These are phyloP conservation scores for Avena atlantica DNA, from an alignment of 176 grass and related monocot species.

Conservation along the genomic window DNA sequence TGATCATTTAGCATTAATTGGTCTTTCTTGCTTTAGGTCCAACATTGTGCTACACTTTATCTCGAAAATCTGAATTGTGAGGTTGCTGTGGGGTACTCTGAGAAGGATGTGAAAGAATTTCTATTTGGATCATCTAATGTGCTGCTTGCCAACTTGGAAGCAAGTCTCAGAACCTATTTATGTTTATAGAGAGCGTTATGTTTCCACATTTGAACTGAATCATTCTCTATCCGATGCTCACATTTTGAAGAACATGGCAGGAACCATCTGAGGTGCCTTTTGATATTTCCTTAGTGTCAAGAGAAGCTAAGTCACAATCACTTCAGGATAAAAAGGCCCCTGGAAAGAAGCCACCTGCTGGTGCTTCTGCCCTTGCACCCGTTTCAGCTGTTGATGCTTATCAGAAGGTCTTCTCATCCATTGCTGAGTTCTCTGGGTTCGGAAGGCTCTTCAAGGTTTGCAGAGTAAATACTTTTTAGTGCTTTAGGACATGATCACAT, in stretches of 20 bases:
- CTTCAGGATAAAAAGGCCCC: conserved; percentile 73
- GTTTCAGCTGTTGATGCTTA: conserved; percentile 75
- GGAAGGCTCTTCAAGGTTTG: conserved; percentile 84
- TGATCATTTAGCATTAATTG: conserved; percentile 6
- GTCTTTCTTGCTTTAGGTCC: conserved; percentile 64
- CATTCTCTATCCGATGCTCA: conserved; percentile 20
- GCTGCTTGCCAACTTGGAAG: conserved; percentile 87
- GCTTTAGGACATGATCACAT: conserved; percentile 10
- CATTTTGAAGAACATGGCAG: conserved; percentile 50
- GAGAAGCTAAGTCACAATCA: conserved; percentile 75
- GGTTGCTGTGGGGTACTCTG: conserved; percentile 59
- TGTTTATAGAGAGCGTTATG: conserved; percentile 34
- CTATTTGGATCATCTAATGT: conserved; percentile 92
- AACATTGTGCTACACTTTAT: conserved; percentile 91
- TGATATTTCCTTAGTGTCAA: conserved; percentile 81
- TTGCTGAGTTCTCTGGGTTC: conserved; percentile 79
- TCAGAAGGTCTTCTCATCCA: conserved; percentile 82
- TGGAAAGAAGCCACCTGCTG: conserved; percentile 68
- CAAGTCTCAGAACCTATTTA: conserved; percentile 85
- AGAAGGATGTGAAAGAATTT: conserved; percentile 72
- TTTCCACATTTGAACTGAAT: conserved; percentile 6
- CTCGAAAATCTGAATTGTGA: conserved; percentile 72
- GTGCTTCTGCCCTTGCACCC: conserved; percentile 50
- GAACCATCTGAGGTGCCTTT: conserved; percentile 81
- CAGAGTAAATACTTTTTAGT: conserved; percentile 18